Base-by-base conservation (phyloP, 139 green algal genomes). In the Penium margaritaceum region DNA sequence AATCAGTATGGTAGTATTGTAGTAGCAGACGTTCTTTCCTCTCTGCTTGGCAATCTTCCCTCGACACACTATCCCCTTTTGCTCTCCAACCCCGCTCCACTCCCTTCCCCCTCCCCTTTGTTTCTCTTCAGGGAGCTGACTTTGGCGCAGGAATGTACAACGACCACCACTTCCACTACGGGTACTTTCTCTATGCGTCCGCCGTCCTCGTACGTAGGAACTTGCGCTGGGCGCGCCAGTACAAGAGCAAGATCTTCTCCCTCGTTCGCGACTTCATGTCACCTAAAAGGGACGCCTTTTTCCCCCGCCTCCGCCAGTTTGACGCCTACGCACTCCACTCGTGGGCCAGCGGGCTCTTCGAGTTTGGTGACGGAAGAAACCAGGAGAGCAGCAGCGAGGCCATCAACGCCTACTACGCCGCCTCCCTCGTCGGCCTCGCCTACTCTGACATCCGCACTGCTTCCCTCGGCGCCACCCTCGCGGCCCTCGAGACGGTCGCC, bases 121-220 rank as follows among this genome's bases (percentile, higher is more conserved):
- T n/a, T n/a, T n/a, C n/a, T n/a, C n/a, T n/a, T n/a, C 51, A 33
- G 68, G 19, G 30, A 27, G n/a, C 38, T 32, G 30, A 77, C 64
- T 86, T 80, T 65, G 81, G 79, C 19, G 67, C 76, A 21, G 36
- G 43, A 2, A n/a, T 64, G n/a, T 86, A 86, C 72, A 86, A 86
- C 67, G 81, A 85, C 72, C 81, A 86, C 38, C 72, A 86, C 36
- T 86, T 60, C 7, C 77, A 85, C 35, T 85, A 85, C 32, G 81
- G 81, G 27, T 86, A 86, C 66, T 64, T 81, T 34, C 30, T 84
- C 29, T 85, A 83, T 27, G 81, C 81, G 0, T 65, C 74, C 15
- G 81, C 81, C 7, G 76, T 53, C 2, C 53, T 86, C 15, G 77
- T 19, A 19, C 1, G 44, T 86, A 33, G 71, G n/a, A 33, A 76